Evolutionary conservation across 805 yeast species (phyloP).

Genomic region (Phaffomyces antillensis): DNA sequence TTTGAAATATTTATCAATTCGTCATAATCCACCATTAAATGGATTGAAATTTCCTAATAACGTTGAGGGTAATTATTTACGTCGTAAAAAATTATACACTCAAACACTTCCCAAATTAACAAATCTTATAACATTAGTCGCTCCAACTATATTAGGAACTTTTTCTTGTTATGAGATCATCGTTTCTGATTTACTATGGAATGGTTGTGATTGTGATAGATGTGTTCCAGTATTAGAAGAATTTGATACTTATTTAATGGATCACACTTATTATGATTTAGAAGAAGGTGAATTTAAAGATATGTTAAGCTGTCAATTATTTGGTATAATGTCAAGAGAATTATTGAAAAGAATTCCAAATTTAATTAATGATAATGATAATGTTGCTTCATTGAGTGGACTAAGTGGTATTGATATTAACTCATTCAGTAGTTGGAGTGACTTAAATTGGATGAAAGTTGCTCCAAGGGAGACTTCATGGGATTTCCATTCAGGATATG

Average conservation of each 20-base stretch:
- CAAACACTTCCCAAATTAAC: slow-evolving; percentile 39
- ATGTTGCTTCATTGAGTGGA: not conserved
- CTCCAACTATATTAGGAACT: slow-evolving; percentile 55
- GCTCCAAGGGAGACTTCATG: slow-evolving; percentile 33
- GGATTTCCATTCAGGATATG: slow-evolving; percentile 42
- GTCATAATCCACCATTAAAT: slow-evolving; percentile 51
- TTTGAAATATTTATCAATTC: slow-evolving; percentile 39
- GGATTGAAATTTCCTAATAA: slow-evolving; percentile 52
- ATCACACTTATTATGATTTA: slow-evolving; percentile 52
- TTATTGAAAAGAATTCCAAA: slow-evolving; percentile 28
- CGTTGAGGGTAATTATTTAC: slow-evolving; percentile 63
- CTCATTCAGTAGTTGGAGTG: slow-evolving; percentile 11
- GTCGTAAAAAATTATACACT: slow-evolving; percentile 48
- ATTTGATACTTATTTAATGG: slow-evolving; percentile 54
- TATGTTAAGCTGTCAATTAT: slow-evolving; percentile 49
- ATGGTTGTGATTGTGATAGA: slow-evolving; percentile 61
- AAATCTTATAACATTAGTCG: slow-evolving; percentile 36
- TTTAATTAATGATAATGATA: not conserved
- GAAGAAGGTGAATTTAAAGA: slow-evolving; percentile 45
- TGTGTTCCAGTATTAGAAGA: slow-evolving; percentile 42
- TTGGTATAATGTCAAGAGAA: slow-evolving; percentile 44
- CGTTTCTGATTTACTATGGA: slow-evolving; percentile 67
- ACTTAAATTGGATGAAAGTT: slow-evolving; percentile 23
- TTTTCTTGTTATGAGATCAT: slow-evolving; percentile 64
- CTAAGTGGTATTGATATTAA: not conserved